Conservation (phyloP, 78 protist species). For the Dictyostelium purpureum region DNA sequence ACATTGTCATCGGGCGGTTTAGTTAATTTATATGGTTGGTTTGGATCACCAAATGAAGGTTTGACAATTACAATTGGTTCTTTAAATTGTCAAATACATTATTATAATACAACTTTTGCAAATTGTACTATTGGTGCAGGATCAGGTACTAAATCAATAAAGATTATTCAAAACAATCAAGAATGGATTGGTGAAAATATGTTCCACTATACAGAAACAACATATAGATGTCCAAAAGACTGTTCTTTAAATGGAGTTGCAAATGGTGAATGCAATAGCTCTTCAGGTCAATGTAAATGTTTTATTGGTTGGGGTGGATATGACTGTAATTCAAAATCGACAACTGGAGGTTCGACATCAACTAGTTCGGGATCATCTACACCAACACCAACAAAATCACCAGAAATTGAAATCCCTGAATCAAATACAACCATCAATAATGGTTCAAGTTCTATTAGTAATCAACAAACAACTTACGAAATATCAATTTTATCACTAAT, state of each 20-base stretch:
- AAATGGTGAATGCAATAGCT: not conserved
- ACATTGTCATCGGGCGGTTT: no score
- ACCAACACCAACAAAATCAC: not conserved
- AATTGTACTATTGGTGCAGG: not conserved
- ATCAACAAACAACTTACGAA: not conserved
- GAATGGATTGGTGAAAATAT: not conserved
- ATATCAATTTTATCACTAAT: not conserved
- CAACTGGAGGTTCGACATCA: not conserved
- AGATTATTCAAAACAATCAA: not conserved
- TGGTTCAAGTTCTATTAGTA: not conserved
- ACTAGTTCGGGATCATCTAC: not conserved
- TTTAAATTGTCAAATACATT: no score
- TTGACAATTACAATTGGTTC: not conserved
- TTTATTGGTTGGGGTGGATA: not conserved
- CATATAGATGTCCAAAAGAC: not conserved
- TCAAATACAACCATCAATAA: not conserved
- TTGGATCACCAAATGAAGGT: no score
- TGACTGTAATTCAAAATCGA: not conserved
- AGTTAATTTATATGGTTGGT: no score
- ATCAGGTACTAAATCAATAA: no score
- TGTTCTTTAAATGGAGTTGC: not conserved
- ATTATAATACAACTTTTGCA: not conserved
- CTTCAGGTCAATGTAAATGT: not conserved
- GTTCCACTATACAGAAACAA: not conserved
- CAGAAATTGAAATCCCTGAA: not conserved